These are phyloP conservation scores for Pulveroboletus frians DNA, from an alignment of 768 basidiomycete species.

Conservation along the genomic window DNA sequence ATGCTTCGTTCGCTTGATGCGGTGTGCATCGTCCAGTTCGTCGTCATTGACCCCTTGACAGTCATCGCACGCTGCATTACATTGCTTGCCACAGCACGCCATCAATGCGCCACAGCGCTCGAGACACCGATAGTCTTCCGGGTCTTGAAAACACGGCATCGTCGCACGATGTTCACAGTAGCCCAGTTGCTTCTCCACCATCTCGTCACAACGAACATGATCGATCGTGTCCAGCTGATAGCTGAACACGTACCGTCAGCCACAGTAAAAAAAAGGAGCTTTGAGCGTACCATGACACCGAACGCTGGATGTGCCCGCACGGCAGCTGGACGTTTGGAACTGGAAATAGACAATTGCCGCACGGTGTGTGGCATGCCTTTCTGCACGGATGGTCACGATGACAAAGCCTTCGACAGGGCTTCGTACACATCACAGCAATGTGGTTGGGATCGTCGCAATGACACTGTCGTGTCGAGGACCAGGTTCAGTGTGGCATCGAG, in stretches of 20 bases:
- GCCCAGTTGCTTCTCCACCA: conserved; percentile 41
- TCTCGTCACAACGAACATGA: conserved; percentile 38
- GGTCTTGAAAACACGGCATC: conserved; percentile 46
- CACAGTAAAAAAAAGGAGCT: not conserved
- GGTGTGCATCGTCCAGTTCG: not conserved
- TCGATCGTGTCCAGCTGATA: conserved; percentile 41
- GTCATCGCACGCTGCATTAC: conserved; percentile 42
- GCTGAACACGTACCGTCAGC: conserved; percentile 29
- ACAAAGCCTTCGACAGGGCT: conserved; percentile 50
- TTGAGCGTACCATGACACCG: conserved; percentile 46
- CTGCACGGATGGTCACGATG: conserved; percentile 53
- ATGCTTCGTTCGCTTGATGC: conserved; percentile 35
- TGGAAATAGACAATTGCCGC: conserved; percentile 49
- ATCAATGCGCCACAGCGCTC: conserved; percentile 40
- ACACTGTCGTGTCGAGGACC: conserved; percentile 36
- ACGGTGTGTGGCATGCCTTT: conserved; percentile 45
- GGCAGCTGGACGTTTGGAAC: conserved; percentile 45
- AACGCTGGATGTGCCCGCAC: conserved; percentile 47
- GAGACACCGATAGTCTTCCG: conserved; percentile 36
- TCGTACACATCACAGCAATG: conserved; percentile 40
- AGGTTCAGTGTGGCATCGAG: not conserved
- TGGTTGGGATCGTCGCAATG: conserved; percentile 59
- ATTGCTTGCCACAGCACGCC: conserved; percentile 50
- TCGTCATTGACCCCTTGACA: conserved; percentile 37
- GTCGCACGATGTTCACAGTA: conserved; percentile 49